Percentiles rank a stretch among this genome's conserved stretches.
These are phyloP conservation scores for Lepidium sativum DNA, from an alignment of 345 rosid species.

Conservation along the genomic window DNA sequence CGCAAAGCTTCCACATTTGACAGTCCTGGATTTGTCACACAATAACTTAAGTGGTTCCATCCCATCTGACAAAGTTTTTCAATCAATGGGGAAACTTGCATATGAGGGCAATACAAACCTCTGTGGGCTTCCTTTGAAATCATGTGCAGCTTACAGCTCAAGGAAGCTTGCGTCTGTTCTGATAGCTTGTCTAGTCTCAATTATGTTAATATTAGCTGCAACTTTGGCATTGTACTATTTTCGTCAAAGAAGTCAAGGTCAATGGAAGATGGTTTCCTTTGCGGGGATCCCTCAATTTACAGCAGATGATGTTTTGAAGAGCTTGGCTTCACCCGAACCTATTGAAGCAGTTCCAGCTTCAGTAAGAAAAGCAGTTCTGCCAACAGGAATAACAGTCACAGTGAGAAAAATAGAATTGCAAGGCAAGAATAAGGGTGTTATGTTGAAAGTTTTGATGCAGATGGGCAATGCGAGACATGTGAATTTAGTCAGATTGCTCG, in stretches of 20 bases:
- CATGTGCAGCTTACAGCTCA: constrained; percentile 52
- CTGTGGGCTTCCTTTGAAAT: constrained; percentile 64
- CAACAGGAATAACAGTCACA: constrained; percentile 79
- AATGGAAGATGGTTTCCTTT: constrained; percentile 77
- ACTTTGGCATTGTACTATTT: constrained; percentile 43
- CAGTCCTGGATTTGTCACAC: constrained; percentile 52
- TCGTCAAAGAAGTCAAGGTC: constrained; percentile 45
- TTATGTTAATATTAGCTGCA: constrained; percentile 35
- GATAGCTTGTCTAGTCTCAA: constrained; percentile 39
- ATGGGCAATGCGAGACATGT: constrained; percentile 76
- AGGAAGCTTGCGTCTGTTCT: constrained; percentile 50
- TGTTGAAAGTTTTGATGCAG: constrained; percentile 36
- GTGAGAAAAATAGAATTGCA: constrained; percentile 59
- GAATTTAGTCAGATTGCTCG: constrained; percentile 72
- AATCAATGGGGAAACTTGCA: constrained; percentile 52
- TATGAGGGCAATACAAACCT: constrained; percentile 60
- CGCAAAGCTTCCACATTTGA: constrained; percentile 43
- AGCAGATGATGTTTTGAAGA: constrained; percentile 62
- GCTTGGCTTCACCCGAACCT: constrained; percentile 44
- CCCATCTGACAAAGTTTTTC: constrained; percentile 47
- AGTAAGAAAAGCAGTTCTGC: constrained; percentile 60
- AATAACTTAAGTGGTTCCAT: constrained; percentile 61
- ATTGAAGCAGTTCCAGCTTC: constrained; percentile 35
- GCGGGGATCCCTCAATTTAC: constrained; percentile 69
- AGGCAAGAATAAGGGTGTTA: constrained; percentile 31